Evolutionary conservation across 352 stramenopile species (phyloP).

Genomic region (Phytophthora macrochlamydospora): DNA sequence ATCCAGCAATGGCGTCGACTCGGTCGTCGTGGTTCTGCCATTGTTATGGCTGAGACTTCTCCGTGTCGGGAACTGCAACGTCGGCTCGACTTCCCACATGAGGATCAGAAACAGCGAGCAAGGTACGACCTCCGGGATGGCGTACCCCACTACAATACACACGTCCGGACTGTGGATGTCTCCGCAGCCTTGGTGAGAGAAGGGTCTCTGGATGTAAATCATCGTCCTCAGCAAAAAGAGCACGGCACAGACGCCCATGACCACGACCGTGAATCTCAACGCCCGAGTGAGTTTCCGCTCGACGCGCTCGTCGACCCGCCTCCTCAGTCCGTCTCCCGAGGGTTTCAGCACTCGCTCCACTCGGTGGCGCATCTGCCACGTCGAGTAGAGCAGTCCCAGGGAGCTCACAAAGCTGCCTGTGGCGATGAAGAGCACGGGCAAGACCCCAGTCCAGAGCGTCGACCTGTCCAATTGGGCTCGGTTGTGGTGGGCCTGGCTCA

Average conservation of each 20-base stretch:
- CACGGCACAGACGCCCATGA: conserved; percentile 72
- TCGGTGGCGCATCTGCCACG: conserved; percentile 69
- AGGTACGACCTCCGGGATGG: conserved; percentile 72
- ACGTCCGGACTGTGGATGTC: conserved; percentile 61
- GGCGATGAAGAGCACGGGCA: conserved; percentile 75
- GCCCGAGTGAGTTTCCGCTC: conserved; percentile 76
- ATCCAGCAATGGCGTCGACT: conserved; percentile 61
- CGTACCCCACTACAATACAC: conserved; percentile 78
- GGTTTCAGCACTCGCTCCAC: conserved; percentile 74
- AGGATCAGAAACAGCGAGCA: conserved; percentile 79
- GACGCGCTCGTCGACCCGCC: conserved; percentile 63
- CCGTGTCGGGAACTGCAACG: conserved; percentile 63
- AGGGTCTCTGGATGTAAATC: conserved; percentile 84
- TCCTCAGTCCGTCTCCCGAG: conserved; percentile 39
- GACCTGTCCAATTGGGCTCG: conserved; percentile 15
- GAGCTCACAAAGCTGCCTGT: conserved; percentile 70
- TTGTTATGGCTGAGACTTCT: conserved; percentile 56
- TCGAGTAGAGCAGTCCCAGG: conserved; percentile 77
- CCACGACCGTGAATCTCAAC: conserved; percentile 68
- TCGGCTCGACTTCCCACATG: conserved; percentile 88
- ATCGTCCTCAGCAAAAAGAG: conserved; percentile 74
- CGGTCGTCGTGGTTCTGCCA: conserved; percentile 31
- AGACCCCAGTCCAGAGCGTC: conserved; percentile 54
- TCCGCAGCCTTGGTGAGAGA: conserved; percentile 76
- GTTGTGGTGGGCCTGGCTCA: conserved; percentile 21